Evolutionary conservation across 345 rosid species (phyloP), one percentile per base, ranked within the genome.

Genomic region (Garcia nutans): DNA sequence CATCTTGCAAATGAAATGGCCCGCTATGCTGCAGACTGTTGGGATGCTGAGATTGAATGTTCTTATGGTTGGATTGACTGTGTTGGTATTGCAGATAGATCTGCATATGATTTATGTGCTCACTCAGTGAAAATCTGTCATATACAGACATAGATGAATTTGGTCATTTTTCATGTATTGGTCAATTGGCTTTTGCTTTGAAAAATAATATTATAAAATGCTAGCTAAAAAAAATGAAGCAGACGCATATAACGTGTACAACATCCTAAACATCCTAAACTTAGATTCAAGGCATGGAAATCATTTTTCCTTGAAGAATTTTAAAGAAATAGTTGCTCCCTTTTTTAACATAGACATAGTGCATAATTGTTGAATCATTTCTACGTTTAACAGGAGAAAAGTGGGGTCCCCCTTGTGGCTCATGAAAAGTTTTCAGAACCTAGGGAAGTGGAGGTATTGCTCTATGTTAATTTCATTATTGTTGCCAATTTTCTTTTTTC

Each of bases 1-100:
- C 99, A 95, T 84, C 92, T 95, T 65, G 93, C 99, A 64, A 95
- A 93, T 73, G 99, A 95, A 85, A 95, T 95, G 99, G 99, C 99
- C 19, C 99, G 93, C 81, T 95, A 95, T 78, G 99, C 99, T 8
- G 96, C 98, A 41, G 99, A 93, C 73, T 95, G 99, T 79, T 95
- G 99, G 99, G 99, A 95, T 85, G 99, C 99, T 50, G 99, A 95
- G 86, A 95, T 95, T 52, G 99, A 95, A 79, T 78, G 91, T 72
- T 89, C 98, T 0, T 93, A 95, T 80, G 98, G 99, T 33, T 96
- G 99, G 99, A 88, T 93, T 24, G 98, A 96, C 82, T 96, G 99
- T 83, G 99, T 96, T 70, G 98, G 99, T 54, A 91, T 93, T 80
- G 99, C 99, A 72, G 99, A 96, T 82, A 89, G 99, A 78, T 91